These are phyloP conservation scores for Candida anglica DNA, from an alignment of 805 yeast species.

Conservation along the genomic window DNA sequence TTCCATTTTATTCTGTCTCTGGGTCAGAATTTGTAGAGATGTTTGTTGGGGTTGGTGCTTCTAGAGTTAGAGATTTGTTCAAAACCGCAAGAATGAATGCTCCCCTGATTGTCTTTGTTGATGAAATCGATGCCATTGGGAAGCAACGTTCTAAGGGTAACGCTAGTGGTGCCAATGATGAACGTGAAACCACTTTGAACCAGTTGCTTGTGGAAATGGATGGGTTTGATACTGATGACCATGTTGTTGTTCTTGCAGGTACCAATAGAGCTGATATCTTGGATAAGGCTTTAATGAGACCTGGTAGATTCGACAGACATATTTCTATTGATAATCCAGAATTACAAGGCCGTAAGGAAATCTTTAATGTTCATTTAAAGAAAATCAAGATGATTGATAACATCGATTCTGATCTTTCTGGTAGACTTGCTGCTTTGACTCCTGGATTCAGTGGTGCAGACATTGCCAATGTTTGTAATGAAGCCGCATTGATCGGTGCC, in stretches of 20 bases:
- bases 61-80: constrained; percentile 94
- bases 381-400: constrained; percentile 57
- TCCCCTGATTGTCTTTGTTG: constrained; percentile 94
- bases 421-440: constrained; percentile 89
- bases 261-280: constrained; percentile 93
- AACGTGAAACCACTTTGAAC: constrained; percentile 92
- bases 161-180: constrained; percentile 84
- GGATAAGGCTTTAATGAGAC: constrained; percentile 90
- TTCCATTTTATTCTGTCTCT: constrained; percentile 91
- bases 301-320: constrained; percentile 97
- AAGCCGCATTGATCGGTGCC: constrained; percentile 96
- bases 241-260: constrained; percentile 95
- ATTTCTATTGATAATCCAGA: constrained; percentile 90
- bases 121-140: constrained; percentile 99
- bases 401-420: constrained; percentile 55
- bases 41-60: constrained; percentile 99
- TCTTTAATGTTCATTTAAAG: constrained; percentile 79
- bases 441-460: constrained; percentile 99
- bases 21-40: constrained; percentile 98
- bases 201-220: constrained; percentile 98
- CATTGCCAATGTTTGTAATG: constrained; percentile 94
- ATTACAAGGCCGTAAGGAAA: constrained; percentile 89
- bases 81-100: constrained; percentile 90
- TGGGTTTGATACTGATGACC: constrained; percentile 88
- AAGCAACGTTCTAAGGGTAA: constrained; percentile 78